A percentile compares a stretch with the other conserved stretches of the same genome.
Conservation (phyloP, 176 grass and related monocot species). For the Aegilops umbellulata region DNA sequence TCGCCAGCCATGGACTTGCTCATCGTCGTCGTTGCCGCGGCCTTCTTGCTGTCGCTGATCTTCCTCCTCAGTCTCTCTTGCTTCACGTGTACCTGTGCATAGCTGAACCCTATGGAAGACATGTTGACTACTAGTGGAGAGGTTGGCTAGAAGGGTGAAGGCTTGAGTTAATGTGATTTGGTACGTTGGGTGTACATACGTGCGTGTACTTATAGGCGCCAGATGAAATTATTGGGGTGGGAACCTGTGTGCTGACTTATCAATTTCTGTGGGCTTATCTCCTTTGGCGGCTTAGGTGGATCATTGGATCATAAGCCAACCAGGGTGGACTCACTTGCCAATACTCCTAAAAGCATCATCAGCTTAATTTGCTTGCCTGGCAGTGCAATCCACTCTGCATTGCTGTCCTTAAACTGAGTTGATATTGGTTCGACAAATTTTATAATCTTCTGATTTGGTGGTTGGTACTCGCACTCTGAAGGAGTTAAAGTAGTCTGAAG, state of each 20-base stretch:
- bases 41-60: background rate
- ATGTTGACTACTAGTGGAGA: background rate
- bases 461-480: background rate
- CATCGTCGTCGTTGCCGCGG: background rate
- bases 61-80: slow-evolving; percentile 21
- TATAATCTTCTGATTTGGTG: background rate
- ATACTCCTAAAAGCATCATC: background rate
- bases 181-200: background rate
- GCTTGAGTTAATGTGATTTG: background rate
- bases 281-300: background rate
- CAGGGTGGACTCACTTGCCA: background rate
- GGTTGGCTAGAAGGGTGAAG: background rate
- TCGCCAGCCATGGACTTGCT: background rate
- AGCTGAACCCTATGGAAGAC: slow-evolving; percentile 40
- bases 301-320: background rate
- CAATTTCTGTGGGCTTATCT: slow-evolving; percentile 21
- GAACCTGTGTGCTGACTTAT: background rate
- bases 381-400: background rate
- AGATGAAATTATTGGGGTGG: background rate
- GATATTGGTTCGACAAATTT: background rate
- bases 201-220: slow-evolving; percentile 23
- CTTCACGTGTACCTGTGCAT: slow-evolving; percentile 35
- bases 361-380: background rate
- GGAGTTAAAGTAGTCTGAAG: background rate
- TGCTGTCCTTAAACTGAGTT: background rate